phyloP scores from a whole-genome alignment of 208 protist species.

The Wallacemonas sp. region DNA sequence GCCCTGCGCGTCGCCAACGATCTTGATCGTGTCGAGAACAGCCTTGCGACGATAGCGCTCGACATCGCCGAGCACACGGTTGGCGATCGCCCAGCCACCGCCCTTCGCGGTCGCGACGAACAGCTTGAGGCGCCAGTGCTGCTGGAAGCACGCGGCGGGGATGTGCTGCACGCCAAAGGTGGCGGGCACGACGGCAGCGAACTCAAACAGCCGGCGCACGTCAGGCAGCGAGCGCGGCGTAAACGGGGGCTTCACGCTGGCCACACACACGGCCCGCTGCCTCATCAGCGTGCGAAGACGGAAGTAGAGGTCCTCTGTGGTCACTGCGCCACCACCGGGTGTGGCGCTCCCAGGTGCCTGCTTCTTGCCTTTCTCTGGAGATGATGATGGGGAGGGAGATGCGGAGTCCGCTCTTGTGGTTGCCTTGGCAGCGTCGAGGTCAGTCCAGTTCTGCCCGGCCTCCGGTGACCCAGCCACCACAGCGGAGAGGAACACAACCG shows the following conservation, averaged over 20 bases:
- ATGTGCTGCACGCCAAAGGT: constrained; percentile 36
- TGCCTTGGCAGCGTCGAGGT: neutral
- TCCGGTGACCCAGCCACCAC: neutral
- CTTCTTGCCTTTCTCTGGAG: too few species aligned
- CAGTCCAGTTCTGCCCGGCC: too few species aligned
- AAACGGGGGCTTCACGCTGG: neutral
- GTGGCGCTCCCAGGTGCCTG: too few species aligned
- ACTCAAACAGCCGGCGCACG: constrained; percentile 22
- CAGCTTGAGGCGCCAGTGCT: constrained; percentile 39
- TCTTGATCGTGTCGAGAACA: constrained; percentile 18
- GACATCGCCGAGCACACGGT: constrained; percentile 34
- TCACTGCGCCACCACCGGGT: too few species aligned
- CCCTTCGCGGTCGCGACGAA: constrained; percentile 27
- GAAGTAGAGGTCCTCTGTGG: neutral
- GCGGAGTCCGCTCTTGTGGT: too few species aligned
- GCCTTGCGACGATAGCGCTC: constrained; percentile 30
- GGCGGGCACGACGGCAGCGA: constrained; percentile 26
- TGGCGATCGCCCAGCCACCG: constrained; percentile 33
- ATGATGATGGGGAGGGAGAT: too few species aligned
- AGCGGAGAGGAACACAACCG: constrained; percentile 4
- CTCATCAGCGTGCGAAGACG: neutral
- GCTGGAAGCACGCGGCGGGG: constrained; percentile 21
- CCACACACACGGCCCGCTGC: neutral
- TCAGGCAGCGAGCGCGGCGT: constrained; percentile 12
- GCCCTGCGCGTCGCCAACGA: neutral